A percentile compares a stretch with the other conserved stretches of the same genome.
Conservation (phyloP, 371 early-diverging fungal genomes). For the Syncephalastrum contaminatum region DNA sequence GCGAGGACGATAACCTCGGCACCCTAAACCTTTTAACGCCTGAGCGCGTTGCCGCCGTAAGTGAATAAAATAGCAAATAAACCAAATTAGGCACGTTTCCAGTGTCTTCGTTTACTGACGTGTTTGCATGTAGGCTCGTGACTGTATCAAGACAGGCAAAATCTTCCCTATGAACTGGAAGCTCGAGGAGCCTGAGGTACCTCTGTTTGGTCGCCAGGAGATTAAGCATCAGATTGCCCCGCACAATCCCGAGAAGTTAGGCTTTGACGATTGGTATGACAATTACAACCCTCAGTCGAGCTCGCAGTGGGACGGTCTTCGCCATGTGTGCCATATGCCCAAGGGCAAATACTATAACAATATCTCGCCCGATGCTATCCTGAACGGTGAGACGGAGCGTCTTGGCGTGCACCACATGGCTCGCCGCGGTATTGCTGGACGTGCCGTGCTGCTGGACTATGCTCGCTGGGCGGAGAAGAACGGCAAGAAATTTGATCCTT, state of each 20-base stretch:
- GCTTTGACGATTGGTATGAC: constrained; percentile 37
- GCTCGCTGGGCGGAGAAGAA: constrained; percentile 35
- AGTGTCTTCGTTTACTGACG: neutral
- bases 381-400: constrained; percentile 12
- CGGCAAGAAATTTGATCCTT: constrained; percentile 28
- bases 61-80: neutral
- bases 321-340: constrained; percentile 28
- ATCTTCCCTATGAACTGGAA: constrained; percentile 42
- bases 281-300: constrained; percentile 42
- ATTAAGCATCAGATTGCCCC: constrained; percentile 23
- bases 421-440: constrained; percentile 42
- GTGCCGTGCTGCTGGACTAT: constrained; percentile 45
- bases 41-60: constrained; percentile 31
- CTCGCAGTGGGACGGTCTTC: constrained; percentile 47
- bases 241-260: constrained; percentile 6
- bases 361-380: constrained; percentile 9
- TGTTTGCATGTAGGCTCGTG: neutral
- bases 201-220: constrained; percentile 26
- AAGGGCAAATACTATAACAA: constrained; percentile 38
- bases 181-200: constrained; percentile 25
- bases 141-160: constrained; percentile 20
- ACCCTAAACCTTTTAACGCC: constrained; percentile 39
- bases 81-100: neutral
- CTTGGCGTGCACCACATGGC: constrained; percentile 47
- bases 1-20: constrained; percentile 46